These are phyloP conservation scores for Cutaneotrichosporon arboriforme DNA, from an alignment of 1,284 basidiomycete species.

Conservation along the genomic window DNA sequence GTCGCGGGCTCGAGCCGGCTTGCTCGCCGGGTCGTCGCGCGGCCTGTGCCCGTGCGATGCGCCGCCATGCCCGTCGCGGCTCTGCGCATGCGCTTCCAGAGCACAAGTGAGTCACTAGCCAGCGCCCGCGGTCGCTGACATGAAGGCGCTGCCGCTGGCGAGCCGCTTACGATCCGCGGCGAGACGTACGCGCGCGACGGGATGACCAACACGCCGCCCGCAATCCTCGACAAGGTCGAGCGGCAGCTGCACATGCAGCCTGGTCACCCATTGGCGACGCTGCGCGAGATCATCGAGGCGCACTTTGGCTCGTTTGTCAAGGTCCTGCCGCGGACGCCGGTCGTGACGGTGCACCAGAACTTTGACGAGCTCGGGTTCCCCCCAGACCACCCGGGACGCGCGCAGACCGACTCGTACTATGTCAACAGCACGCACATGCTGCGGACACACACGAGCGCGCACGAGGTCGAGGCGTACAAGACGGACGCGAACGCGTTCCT, in stretches of 20 bases:
- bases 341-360: slow-evolving; percentile 87
- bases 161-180: slow-evolving; percentile 32
- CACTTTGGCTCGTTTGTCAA: slow-evolving; percentile 57
- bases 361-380: slow-evolving; percentile 97
- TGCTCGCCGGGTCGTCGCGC: background rate
- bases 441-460: slow-evolving; percentile 94
- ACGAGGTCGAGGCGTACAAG: slow-evolving; percentile 88
- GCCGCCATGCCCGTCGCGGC: background rate
- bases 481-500: slow-evolving; percentile 76
- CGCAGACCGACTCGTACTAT: slow-evolving; percentile 90
- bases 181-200: slow-evolving; percentile 62
- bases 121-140: background rate
- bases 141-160: background rate
- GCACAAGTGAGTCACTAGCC: background rate
- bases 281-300: slow-evolving; percentile 76
- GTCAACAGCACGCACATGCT: slow-evolving; percentile 85
- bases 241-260: slow-evolving; percentile 68
- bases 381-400: slow-evolving; percentile 84
- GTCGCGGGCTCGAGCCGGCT: slow-evolving; percentile 7
- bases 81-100: background rate
- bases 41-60: background rate
- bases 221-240: slow-evolving; percentile 71
- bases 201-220: slow-evolving; percentile 76
- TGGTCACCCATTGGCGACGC: slow-evolving; percentile 78
- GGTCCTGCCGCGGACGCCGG: slow-evolving; percentile 65